Base-by-base conservation (phyloP, 1,139 yeast genomes). In the Candida glucosophila region DNA sequence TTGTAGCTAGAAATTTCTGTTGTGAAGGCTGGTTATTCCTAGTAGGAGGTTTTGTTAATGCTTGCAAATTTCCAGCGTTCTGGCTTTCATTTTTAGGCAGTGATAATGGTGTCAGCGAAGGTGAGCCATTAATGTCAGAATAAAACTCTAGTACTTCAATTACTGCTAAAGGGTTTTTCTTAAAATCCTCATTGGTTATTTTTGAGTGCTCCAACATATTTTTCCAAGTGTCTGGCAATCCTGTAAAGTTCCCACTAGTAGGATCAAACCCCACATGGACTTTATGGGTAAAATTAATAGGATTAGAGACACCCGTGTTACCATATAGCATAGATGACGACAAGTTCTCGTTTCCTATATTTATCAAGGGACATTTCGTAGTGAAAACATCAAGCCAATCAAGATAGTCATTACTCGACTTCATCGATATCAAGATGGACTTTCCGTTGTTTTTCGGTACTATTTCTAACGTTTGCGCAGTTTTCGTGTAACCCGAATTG, bases 101-200 rank as follows among this genome's bases (percentile, higher is more conserved):
- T 19, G 34, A 40, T 6, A 42, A 29, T 3, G 67, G 66, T 12
- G 66, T 58, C 23, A 43, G 42, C 3, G 44, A 40, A 18, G 49
- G 44, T 5, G 56, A 46, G n/a, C 55, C 56, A 37, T 57, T 58
- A 33, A 62, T 63, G 32, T 66, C 70, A 9, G 65, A 66, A 48
- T 83, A 85, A 48, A 92, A 90, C 41, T 85, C 94, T 46, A 92
- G 71, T 2, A 88, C 98, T 46, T 90, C 96, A 38, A 90, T 86
- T 21, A 71, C 90, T 0, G 92, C 92, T 15, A 77, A 81, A 1
- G 92, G 88, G 43, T 80, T 85, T 41, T 77, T 78, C 31, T 79
- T 76, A 79, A 85, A 77, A 52, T 80, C 92, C 41, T 79, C 90
- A 37, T 77, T 78, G 4, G 90, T 79, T 39, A 80, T 79, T 44